A percentile compares a stretch with the other conserved stretches of the same genome.
These are phyloP conservation scores for Dendrocalamus sinicus DNA, from an alignment of 176 grass and related monocot species.

Conservation along the genomic window DNA sequence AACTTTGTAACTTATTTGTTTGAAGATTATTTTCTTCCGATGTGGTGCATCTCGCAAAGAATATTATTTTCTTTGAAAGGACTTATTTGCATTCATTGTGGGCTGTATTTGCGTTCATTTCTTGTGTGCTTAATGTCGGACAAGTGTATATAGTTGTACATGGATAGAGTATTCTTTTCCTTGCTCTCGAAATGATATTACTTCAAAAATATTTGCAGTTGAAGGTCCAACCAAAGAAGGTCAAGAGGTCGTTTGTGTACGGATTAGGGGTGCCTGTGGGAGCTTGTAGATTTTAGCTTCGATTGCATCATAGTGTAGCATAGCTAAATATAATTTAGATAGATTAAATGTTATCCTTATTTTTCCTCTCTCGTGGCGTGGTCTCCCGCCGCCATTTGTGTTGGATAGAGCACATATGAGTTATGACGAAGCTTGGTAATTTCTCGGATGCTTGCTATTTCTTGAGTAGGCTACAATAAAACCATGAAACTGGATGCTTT, in stretches of 20 bases:
- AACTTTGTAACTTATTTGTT: slow-evolving; percentile 16
- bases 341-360: neutral
- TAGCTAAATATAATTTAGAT: neutral
- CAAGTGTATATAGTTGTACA: too few relatives aligned
- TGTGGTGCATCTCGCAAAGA: neutral
- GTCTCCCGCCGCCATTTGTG: slow-evolving; percentile 90
- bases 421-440: slow-evolving; percentile 93
- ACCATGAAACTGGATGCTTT: slow-evolving; percentile 17
- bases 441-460: slow-evolving; percentile 35
- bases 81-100: neutral
- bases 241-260: too few relatives aligned
- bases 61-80: neutral
- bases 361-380: slow-evolving; percentile 49
- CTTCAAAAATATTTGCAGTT: slow-evolving; percentile 42
- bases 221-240: slow-evolving; percentile 68
- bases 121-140: neutral
- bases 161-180: too few relatives aligned
- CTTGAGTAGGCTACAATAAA: slow-evolving; percentile 27
- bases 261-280: too few relatives aligned
- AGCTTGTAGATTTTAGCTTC: too few relatives aligned
- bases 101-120: neutral
- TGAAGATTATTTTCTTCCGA: neutral
- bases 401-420: slow-evolving; percentile 68
- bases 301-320: too few relatives aligned
- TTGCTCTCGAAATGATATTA: neutral